Percentiles rank a stretch among this genome's conserved stretches.
Conservation (phyloP, 2,329 filamentous ascomycete genomes). For the Fusarium mexicanum region DNA sequence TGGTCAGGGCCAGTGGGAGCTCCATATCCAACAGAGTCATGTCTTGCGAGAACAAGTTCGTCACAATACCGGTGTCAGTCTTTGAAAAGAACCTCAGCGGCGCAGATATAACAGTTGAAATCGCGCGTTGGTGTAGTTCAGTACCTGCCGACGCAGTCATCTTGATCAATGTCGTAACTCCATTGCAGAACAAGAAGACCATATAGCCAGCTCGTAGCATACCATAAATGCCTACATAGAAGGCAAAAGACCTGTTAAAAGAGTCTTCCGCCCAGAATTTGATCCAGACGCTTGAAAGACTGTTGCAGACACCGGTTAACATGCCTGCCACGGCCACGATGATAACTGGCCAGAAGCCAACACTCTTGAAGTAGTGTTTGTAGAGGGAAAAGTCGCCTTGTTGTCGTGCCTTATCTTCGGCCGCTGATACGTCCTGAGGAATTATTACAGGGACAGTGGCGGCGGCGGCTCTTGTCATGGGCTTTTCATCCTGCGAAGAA, state of each 20-base stretch:
- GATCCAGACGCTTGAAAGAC: conserved; percentile 52
- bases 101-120: conserved; percentile 50
- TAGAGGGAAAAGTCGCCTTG: conserved; percentile 49
- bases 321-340: conserved; percentile 35
- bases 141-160: conserved; percentile 46
- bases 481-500: neutral
- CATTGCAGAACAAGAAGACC: conserved; percentile 33
- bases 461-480: neutral
- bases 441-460: neutral
- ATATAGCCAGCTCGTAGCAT: conserved; percentile 33
- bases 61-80: conserved; percentile 54
- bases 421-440: neutral
- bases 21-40: conserved; percentile 54
- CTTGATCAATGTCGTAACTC: conserved; percentile 27
- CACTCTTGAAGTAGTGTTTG: conserved; percentile 47
- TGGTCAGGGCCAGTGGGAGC: conserved; percentile 48
- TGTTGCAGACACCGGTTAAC: conserved; percentile 41
- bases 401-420: conserved; percentile 43
- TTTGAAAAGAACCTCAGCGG: conserved; percentile 54
- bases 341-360: conserved; percentile 30
- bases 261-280: conserved; percentile 53
- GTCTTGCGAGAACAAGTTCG: conserved; percentile 59
- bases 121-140: conserved; percentile 46
- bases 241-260: conserved; percentile 33
- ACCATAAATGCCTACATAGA: conserved; percentile 48